Percentiles rank a stretch among this genome's conserved stretches.
phyloP scores from a whole-genome alignment of 768 basidiomycete species.

The Russula sp. region DNA sequence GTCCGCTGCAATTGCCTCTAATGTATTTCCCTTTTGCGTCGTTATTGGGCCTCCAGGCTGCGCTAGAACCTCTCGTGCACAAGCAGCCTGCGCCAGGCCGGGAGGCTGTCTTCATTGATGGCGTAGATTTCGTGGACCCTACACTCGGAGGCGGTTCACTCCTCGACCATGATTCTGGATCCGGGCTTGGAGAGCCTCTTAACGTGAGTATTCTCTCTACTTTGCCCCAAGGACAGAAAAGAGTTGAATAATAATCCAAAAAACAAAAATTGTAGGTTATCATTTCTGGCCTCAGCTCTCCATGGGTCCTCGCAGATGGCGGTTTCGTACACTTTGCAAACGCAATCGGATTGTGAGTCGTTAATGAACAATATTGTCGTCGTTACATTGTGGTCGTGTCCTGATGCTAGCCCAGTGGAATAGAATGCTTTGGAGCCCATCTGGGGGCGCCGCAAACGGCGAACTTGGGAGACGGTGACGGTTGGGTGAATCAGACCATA shows the following conservation, averaged over 20 bases:
- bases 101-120: background rate
- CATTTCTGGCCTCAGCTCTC: conserved; percentile 26
- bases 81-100: background rate
- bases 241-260: too few species aligned
- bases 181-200: conserved; percentile 27
- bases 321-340: conserved; percentile 27
- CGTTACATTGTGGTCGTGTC: too few species aligned
- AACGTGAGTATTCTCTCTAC: conserved; percentile 22
- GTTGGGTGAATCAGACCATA: conserved; percentile 43
- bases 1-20: background rate
- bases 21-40: conserved; percentile 22
- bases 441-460: conserved; percentile 41
- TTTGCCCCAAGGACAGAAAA: too few species aligned
- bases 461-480: conserved; percentile 50
- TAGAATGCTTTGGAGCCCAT: conserved; percentile 37
- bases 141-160: background rate
- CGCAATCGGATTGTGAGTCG: conserved; percentile 27
- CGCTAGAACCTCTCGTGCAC: background rate
- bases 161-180: background rate
- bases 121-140: conserved; percentile 5
- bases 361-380: too few species aligned
- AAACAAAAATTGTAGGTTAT: conserved; percentile 26
- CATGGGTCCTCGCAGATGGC: conserved; percentile 21
- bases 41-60: conserved; percentile 17
- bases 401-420: conserved; percentile 21